Evolutionary conservation across 495 filamentous ascomycete genomes (phyloP).

Genomic region (Aspergillus carlsbadensis): DNA sequence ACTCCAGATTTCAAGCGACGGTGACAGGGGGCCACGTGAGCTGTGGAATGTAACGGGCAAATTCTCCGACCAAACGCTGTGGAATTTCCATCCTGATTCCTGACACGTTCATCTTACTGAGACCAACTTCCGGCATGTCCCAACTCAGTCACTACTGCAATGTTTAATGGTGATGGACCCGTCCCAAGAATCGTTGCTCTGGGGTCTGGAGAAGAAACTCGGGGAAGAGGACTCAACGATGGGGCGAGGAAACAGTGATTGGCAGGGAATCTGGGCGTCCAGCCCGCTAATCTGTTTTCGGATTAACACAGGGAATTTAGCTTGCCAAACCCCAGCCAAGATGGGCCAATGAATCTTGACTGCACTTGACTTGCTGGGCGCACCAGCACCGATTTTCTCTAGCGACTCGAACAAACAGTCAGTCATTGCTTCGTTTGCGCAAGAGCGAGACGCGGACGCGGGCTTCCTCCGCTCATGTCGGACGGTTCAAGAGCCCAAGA

Average conservation of each 20-base stretch:
- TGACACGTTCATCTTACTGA: background rate
- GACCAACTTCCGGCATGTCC: background rate
- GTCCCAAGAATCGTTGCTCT: no score
- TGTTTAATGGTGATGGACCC: no score
- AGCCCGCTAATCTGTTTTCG: background rate
- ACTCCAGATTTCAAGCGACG: background rate
- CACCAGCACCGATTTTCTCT: background rate
- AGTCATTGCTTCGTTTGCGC: background rate
- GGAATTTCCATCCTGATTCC: background rate
- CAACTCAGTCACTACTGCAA: background rate
- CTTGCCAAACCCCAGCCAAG: background rate
- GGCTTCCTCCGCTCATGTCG: no score
- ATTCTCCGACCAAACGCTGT: background rate
- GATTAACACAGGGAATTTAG: background rate
- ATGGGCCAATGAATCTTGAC: background rate
- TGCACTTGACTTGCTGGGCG: background rate
- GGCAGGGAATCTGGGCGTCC: background rate
- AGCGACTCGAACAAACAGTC: background rate
- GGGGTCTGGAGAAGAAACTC: background rate
- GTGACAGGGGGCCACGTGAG: slow-evolving; percentile 8
- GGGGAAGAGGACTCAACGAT: background rate
- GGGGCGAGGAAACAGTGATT: slow-evolving; percentile 1
- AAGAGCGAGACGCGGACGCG: no score
- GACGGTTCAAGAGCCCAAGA: no score
- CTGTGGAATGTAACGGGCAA: slow-evolving; percentile 9